phyloP scores from a whole-genome alignment of 495 filamentous ascomycete species.

The Aspergillus carlsbadensis region DNA sequence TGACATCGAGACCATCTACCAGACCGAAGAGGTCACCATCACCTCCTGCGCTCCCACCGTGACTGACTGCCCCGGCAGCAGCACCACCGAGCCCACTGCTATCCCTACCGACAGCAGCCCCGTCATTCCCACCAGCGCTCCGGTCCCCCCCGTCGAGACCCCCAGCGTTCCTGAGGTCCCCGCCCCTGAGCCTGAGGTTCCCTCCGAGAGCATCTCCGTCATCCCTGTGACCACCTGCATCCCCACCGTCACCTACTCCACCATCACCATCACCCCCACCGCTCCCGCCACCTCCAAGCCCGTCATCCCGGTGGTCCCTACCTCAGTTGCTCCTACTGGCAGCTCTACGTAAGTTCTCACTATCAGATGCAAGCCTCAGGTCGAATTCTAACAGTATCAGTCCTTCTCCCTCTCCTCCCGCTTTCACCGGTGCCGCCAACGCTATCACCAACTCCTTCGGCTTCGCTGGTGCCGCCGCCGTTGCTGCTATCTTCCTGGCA shows the following conservation, averaged over 20 bases:
- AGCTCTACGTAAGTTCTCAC: constrained; percentile 26
- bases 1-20: constrained; percentile 48
- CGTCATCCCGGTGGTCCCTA: constrained; percentile 29
- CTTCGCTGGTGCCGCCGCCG: constrained; percentile 49
- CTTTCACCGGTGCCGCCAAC: constrained; percentile 50
- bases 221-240: constrained; percentile 44
- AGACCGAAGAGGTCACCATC: constrained; percentile 55
- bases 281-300: constrained; percentile 24
- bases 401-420: constrained; percentile 33
- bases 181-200: constrained; percentile 20
- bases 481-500: constrained; percentile 53
- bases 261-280: constrained; percentile 27
- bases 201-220: constrained; percentile 23
- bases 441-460: constrained; percentile 47
- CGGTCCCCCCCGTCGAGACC: constrained; percentile 16
- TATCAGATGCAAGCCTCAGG: not conserved
- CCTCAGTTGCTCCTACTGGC: constrained; percentile 23
- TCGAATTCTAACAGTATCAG: constrained; percentile 21
- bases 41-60: constrained; percentile 60
- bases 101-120: constrained; percentile 13
- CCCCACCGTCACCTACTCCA: constrained; percentile 43
- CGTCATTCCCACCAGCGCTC: constrained; percentile 11
- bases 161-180: constrained; percentile 15
- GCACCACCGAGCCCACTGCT: constrained; percentile 22
- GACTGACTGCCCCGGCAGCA: constrained; percentile 54